Evolutionary conservation across 2,329 filamentous ascomycete genomes (phyloP), one percentile per base, ranked within the genome.

Genomic region (Metarhizium robertsii): DNA sequence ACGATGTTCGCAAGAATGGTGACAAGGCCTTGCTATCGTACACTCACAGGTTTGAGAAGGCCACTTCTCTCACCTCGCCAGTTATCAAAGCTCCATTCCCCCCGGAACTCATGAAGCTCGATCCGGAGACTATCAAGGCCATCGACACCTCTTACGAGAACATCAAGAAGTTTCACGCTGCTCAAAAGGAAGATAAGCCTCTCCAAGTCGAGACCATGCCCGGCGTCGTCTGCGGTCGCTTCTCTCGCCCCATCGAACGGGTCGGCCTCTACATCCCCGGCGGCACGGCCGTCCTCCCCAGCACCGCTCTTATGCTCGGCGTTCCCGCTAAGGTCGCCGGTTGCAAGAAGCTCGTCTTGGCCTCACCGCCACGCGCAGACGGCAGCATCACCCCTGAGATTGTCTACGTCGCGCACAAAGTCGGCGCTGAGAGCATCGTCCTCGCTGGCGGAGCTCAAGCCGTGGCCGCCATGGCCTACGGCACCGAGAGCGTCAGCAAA

Each of bases 11-110:
- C 55, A 79, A 83, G 47, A 84, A 88, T 38, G 94, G 94, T 53
- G 94, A 99, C 72, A 87, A 87, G 64, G 92, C 90, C 3, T 79
- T 99, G 29, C 80, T 99, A 48, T 87, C 88, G 52, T 97, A 96
- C 71, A 97, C 94, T 1, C 92, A 96, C 80, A 96, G 95, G 71
- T 99, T 99, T 63, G 94, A 99, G 69, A 96, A 92, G 75, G 94
- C 92, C 1, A 95, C 90, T 0, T 92, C 89, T 2, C 77, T 99
- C 57, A 94, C 84, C 14, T 92, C 91, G 1, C 90, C 92, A 0
- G 91, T 99, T 14, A 78, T 99, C 60, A 87, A 85, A 65, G 92
- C 94, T 1, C 94, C 94, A 0, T 99, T 96, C 76, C 86, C 90
- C 1, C 73, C 85, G 61, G 82, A 85, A 57, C 77, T 97, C 48